A percentile compares a stretch with the other conserved stretches of the same genome.
phyloP scores from a whole-genome alignment of 2,329 filamentous ascomycete genomes.

The Eutypa lata region DNA sequence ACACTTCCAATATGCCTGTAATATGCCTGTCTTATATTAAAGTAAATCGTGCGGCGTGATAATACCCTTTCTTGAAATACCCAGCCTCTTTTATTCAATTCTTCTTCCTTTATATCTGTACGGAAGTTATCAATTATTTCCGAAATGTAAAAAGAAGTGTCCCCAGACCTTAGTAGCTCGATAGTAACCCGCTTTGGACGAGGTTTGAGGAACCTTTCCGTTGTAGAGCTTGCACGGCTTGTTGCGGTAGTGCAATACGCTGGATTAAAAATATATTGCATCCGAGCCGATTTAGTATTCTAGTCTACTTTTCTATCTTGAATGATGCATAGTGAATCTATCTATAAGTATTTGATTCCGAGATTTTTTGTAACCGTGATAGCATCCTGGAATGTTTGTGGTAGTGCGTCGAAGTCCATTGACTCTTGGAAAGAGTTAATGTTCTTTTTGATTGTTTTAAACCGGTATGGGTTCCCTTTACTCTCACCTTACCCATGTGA shows the following conservation, averaged over 20 bases:
- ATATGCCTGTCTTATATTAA: too few species aligned
- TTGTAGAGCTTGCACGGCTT: not conserved
- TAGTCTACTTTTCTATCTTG: slow-evolving; percentile 3
- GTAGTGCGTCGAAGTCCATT: not conserved
- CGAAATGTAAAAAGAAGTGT: slow-evolving; percentile 3
- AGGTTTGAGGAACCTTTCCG: not conserved
- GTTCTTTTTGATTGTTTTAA: too few species aligned
- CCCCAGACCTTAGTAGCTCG: not conserved
- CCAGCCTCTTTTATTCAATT: slow-evolving; percentile 10
- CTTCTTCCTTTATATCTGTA: slow-evolving; percentile 3
- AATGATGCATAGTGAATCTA: slow-evolving; percentile 2
- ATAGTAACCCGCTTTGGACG: not conserved
- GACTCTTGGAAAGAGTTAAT: too few species aligned
- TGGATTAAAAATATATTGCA: not conserved
- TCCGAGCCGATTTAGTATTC: not conserved
- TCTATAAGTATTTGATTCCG: not conserved
- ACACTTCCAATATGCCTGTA: slow-evolving; percentile 16
- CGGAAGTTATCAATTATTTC: slow-evolving; percentile 11
- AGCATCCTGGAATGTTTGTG: not conserved
- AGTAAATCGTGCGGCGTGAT: slow-evolving; percentile 11
- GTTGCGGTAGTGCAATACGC: slow-evolving; percentile 2
- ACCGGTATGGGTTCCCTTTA: too few species aligned
- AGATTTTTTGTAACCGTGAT: not conserved
- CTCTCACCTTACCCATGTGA: too few species aligned
- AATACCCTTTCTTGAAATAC: slow-evolving; percentile 14